Evolutionary conservation across 129 eudicot species (phyloP).

Genomic region (Saussurea involucrata): DNA sequence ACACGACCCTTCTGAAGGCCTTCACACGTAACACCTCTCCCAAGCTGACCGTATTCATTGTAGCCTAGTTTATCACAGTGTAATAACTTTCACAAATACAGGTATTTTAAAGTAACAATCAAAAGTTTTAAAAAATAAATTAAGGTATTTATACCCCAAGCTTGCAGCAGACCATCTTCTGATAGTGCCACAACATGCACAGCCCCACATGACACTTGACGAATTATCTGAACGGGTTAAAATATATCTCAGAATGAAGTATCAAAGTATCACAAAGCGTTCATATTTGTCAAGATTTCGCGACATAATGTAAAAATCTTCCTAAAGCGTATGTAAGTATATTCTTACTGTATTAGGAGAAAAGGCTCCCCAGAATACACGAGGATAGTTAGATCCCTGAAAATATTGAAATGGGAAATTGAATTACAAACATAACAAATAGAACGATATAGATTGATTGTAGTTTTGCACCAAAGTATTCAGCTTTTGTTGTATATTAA

Average conservation of each 20-base stretch:
- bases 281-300: conserved; percentile 15
- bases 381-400: conserved; percentile 87
- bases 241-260: neutral
- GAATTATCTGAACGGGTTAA: conserved; percentile 48
- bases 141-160: conserved; percentile 73
- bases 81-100: conserved; percentile 22
- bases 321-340: neutral
- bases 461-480: neutral
- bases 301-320: neutral
- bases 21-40: conserved; percentile 93
- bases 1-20: conserved; percentile 94
- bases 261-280: neutral
- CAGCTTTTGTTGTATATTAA: neutral
- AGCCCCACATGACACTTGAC: conserved; percentile 96
- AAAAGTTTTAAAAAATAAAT: neutral
- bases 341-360: conserved; percentile 72
- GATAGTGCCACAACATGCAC: conserved; percentile 85
- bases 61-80: conserved; percentile 75
- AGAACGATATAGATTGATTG: neutral
- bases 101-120: neutral
- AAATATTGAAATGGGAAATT: conserved; percentile 18
- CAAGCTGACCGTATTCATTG: conserved; percentile 99
- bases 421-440: neutral
- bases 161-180: conserved; percentile 92
- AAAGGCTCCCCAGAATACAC: conserved; percentile 91